Evolutionary conservation across 2,329 filamentous ascomycete genomes (phyloP).

Genomic region (Exophiala viscosa): DNA sequence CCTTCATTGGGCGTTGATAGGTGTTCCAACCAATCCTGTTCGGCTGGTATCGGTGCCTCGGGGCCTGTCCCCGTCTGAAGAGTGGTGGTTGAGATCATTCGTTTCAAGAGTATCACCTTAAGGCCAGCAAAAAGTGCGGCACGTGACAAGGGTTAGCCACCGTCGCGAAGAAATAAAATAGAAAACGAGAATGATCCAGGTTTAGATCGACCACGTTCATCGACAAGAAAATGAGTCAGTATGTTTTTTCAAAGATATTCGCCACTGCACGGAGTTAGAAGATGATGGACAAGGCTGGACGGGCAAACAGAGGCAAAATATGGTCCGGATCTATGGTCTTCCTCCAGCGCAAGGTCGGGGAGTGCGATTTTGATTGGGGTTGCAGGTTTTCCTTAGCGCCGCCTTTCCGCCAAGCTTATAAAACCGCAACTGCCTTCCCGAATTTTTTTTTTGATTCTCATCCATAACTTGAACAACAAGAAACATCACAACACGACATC

Average conservation of each 20-base stretch:
- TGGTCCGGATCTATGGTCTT: not conserved
- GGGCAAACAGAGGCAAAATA: not conserved
- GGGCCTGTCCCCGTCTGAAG: constrained; percentile 1
- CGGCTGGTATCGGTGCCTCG: constrained; percentile 1
- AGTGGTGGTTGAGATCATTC: constrained; percentile 12
- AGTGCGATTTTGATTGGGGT: constrained; percentile 1
- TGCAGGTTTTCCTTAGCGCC: not conserved
- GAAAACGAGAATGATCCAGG: constrained; percentile 1
- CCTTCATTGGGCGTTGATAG: not conserved
- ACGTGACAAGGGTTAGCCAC: constrained; percentile 5
- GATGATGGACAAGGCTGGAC: constrained; percentile 15
- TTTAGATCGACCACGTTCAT: not conserved
- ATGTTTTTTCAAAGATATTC: not conserved
- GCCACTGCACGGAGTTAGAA: constrained; percentile 11
- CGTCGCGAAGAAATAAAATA: not conserved
- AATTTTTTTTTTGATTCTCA: constrained; percentile 19
- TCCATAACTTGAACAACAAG: constrained; percentile 12
- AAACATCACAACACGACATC: constrained; percentile 11
- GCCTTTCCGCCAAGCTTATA: not conserved
- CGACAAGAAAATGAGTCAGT: not conserved
- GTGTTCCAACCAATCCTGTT: not conserved
- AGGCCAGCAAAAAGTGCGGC: constrained; percentile 5
- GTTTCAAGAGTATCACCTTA: not conserved
- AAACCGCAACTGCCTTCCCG: constrained; percentile 8
- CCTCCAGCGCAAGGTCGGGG: not conserved